Percentiles rank a stretch among this genome's conserved stretches.
phyloP scores from a whole-genome alignment of 495 filamentous ascomycete genomes.

The Tricharina praecox region DNA sequence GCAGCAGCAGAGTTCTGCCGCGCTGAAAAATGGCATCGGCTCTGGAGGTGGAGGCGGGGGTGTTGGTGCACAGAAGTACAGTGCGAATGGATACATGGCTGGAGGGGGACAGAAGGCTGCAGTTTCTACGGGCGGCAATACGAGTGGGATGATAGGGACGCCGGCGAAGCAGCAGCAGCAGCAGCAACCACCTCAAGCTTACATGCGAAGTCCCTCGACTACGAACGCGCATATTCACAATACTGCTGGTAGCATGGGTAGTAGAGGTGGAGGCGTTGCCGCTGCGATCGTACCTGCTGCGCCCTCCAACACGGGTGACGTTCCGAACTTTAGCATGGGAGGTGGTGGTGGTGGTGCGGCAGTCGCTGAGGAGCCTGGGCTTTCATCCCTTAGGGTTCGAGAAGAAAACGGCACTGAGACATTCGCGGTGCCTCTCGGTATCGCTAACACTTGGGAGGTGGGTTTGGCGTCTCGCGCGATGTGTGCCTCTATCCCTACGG shows the following conservation, averaged over 20 bases:
- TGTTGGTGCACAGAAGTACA: not conserved
- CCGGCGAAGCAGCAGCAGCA: slow-evolving; percentile 8
- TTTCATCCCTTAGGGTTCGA: slow-evolving; percentile 19
- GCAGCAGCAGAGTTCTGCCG: slow-evolving; percentile 2
- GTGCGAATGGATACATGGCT: slow-evolving; percentile 1
- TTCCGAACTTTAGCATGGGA: too few species aligned
- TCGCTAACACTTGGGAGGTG: slow-evolving; percentile 23
- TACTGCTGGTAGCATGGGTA: not conserved
- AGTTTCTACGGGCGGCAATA: not conserved
- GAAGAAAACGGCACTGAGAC: slow-evolving; percentile 25
- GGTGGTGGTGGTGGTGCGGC: too few species aligned
- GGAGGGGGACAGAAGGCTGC: not conserved
- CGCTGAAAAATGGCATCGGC: not conserved
- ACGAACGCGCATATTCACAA: not conserved
- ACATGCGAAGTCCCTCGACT: not conserved
- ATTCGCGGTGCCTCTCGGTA: slow-evolving; percentile 21
- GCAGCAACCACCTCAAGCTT: slow-evolving; percentile 1
- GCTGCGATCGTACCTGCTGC: too few species aligned
- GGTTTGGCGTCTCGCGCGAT: too few species aligned
- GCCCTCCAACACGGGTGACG: too few species aligned
- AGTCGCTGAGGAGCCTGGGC: slow-evolving; percentile 10
- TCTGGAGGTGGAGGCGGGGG: not conserved
- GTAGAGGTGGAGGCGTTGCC: not conserved
- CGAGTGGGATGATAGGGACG: too few species aligned
- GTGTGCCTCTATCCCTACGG: too few species aligned